Percentiles rank a stretch among this genome's conserved stretches.
These are phyloP conservation scores for Casuarina glauca DNA, from an alignment of 306 rosid genomes.

Conservation along the genomic window DNA sequence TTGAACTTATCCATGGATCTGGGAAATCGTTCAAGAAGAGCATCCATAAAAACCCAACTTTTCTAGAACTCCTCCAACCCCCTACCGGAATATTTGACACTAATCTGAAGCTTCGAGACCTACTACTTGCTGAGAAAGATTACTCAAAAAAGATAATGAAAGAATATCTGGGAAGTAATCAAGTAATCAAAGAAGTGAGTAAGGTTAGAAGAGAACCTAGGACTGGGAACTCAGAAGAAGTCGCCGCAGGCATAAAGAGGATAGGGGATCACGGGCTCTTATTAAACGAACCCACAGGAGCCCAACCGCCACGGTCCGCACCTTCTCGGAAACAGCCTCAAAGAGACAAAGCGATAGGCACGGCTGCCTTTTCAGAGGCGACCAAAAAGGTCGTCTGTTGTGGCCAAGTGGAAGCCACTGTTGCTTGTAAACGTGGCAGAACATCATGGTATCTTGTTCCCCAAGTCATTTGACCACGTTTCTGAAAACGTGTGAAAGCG, in stretches of 20 bases:
- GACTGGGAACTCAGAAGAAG: too few species aligned
- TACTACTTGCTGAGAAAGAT: neutral
- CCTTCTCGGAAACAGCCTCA: constrained; percentile 30
- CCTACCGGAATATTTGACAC: neutral
- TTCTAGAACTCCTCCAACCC: neutral
- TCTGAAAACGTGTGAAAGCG: constrained; percentile 17
- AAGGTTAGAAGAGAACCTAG: neutral
- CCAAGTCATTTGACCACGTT: constrained; percentile 12
- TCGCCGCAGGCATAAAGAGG: neutral
- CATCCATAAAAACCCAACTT: constrained; percentile 33
- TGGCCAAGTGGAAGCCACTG: neutral
- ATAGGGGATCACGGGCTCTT: neutral
- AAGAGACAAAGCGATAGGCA: neutral
- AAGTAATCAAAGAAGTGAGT: neutral
- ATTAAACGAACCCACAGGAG: neutral
- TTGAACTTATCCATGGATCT: constrained; percentile 36
- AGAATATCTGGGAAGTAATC: neutral
- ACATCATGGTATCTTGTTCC: constrained; percentile 15
- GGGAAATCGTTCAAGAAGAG: constrained; percentile 36
- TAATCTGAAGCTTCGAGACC: constrained; percentile 4
- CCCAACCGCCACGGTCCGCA: constrained; percentile 3
- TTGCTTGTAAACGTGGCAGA: neutral
- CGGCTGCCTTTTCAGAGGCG: constrained; percentile 21
- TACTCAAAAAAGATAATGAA: neutral
- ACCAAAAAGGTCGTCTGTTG: neutral